Evolutionary conservation across 495 filamentous ascomycete genomes (phyloP).

Genomic region (Hypoxylon rickii): DNA sequence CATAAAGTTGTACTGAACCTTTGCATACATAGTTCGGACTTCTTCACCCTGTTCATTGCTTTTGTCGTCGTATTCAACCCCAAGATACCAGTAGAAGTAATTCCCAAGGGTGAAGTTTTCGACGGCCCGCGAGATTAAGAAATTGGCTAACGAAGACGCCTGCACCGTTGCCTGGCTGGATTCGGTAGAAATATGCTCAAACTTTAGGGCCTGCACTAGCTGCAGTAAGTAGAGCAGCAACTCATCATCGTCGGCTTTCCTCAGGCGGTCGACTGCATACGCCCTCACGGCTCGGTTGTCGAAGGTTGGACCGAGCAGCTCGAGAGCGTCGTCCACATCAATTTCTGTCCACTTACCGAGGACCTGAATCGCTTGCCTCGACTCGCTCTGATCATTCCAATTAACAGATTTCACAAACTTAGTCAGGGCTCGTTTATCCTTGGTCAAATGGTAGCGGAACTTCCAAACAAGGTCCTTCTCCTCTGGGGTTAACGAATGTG

Average conservation of each 20-base stretch:
- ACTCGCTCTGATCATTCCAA: constrained; percentile 87
- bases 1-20: constrained; percentile 97
- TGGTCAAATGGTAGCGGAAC: constrained; percentile 88
- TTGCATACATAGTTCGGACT: constrained; percentile 82
- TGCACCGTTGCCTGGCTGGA: constrained; percentile 66
- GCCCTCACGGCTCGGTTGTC: constrained; percentile 85
- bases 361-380: constrained; percentile 85
- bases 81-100: constrained; percentile 97
- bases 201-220: constrained; percentile 95
- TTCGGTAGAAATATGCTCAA: constrained; percentile 71
- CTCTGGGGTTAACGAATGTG: constrained; percentile 80
- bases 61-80: constrained; percentile 89
- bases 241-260: constrained; percentile 93
- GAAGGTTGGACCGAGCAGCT: constrained; percentile 89
- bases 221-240: constrained; percentile 91
- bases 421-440: constrained; percentile 91
- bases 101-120: constrained; percentile 89
- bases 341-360: constrained; percentile 95
- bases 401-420: constrained; percentile 98
- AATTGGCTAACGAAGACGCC: constrained; percentile 87
- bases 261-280: constrained; percentile 89
- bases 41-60: constrained; percentile 69
- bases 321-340: constrained; percentile 94
- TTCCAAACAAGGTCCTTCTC: constrained; percentile 98
- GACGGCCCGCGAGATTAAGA: constrained; percentile 83